Conservation (phyloP, 139 green algal genomes). For the Chlorokybus atmophyticus region DNA sequence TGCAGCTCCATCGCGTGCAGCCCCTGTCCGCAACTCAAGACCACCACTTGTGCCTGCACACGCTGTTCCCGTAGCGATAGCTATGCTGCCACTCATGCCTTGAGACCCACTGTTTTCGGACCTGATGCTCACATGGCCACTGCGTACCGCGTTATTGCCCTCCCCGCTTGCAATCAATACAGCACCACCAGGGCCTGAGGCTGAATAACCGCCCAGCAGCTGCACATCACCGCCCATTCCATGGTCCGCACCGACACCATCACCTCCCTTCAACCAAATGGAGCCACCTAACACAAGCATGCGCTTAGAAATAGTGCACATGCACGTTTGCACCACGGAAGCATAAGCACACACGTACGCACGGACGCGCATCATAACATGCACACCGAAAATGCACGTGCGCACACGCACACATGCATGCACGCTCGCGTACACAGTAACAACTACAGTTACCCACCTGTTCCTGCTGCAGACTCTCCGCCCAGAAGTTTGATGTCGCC, state of each 20-base stretch:
- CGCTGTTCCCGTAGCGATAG: background rate
- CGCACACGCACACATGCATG: no score
- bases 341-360: no score
- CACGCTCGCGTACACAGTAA: no score
- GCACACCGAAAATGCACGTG: no score
- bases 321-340: no score
- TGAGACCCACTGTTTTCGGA: background rate
- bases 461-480: background rate
- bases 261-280: background rate
- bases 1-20: constrained; percentile 1
- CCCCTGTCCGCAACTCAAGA: background rate
- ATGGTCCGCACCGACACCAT: background rate
- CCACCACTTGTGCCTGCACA: background rate
- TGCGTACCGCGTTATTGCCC: constrained; percentile 7
- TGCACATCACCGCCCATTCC: background rate
- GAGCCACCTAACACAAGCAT: no score
- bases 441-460: no score
- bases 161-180: constrained; percentile 4
- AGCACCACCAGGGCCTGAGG: constrained; percentile 5
- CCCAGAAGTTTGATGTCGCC: background rate
- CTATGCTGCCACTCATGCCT: constrained; percentile 5
- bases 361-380: no score
- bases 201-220: background rate
- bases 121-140: constrained; percentile 4
- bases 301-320: no score